A percentile compares a stretch with the other conserved stretches of the same genome.
phyloP scores from a whole-genome alignment of 805 yeast species.

The Tetrapisispora arboricola region DNA sequence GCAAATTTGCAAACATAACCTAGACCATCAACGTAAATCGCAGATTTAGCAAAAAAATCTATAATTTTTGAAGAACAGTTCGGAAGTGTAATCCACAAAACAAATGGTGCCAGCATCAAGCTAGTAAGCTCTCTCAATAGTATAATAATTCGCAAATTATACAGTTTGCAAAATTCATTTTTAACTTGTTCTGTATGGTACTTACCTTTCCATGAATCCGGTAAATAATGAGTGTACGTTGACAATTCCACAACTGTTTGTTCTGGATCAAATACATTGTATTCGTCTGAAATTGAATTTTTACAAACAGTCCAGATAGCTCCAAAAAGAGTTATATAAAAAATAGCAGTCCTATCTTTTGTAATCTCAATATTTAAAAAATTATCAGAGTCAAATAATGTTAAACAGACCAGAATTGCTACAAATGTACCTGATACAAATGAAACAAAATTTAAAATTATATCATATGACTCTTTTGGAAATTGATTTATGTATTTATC shows the following conservation, averaged over 20 bases:
- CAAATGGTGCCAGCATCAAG: slow-evolving; percentile 74
- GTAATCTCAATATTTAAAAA: slow-evolving; percentile 84
- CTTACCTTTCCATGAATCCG: slow-evolving; percentile 75
- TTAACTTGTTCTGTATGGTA: slow-evolving; percentile 81
- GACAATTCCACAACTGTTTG: slow-evolving; percentile 70
- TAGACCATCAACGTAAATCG: slow-evolving; percentile 85
- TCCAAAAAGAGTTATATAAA: slow-evolving; percentile 83
- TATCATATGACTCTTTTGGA: slow-evolving; percentile 64
- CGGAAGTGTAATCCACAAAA: slow-evolving; percentile 79
- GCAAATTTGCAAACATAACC: slow-evolving; percentile 95
- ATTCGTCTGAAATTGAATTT: slow-evolving; percentile 53
- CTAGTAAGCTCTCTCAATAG: slow-evolving; percentile 73
- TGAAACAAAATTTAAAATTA: slow-evolving; percentile 48
- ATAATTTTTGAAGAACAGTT: slow-evolving; percentile 62
- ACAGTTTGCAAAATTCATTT: slow-evolving; percentile 68
- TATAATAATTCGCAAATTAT: slow-evolving; percentile 60
- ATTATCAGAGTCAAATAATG: slow-evolving; percentile 79
- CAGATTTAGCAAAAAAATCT: slow-evolving; percentile 83
- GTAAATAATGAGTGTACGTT: slow-evolving; percentile 83
- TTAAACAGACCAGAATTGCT: slow-evolving; percentile 70
- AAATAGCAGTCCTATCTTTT: slow-evolving; percentile 67
- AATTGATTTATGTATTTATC: slow-evolving; percentile 79
- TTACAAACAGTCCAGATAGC: slow-evolving; percentile 79
- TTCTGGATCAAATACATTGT: slow-evolving; percentile 85
- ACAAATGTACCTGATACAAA: slow-evolving; percentile 84